Evolutionary conservation across 2,329 filamentous ascomycete genomes (phyloP).

Genomic region (Colletotrichum godetiae): DNA sequence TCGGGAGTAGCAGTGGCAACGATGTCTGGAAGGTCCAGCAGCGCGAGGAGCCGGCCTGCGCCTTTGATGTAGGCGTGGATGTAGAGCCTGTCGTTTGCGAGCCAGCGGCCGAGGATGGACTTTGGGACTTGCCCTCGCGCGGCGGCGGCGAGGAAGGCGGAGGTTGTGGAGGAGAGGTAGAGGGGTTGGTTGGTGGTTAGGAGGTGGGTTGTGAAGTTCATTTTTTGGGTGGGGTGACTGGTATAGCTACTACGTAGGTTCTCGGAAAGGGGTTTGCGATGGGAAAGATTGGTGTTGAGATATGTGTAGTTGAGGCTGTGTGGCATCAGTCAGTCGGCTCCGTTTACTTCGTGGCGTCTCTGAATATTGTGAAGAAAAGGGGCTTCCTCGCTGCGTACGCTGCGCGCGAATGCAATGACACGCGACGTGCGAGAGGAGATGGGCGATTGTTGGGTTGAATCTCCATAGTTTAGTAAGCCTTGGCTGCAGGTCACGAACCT

Average conservation of each 20-base stretch:
- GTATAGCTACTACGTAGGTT: too few relatives aligned
- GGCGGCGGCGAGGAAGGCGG: slow-evolving; percentile 73
- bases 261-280: too few relatives aligned
- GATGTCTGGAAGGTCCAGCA: slow-evolving; percentile 65
- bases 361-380: not conserved
- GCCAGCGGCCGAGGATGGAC: slow-evolving; percentile 70
- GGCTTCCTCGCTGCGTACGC: not conserved
- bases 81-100: slow-evolving; percentile 78
- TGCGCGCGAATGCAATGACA: not conserved
- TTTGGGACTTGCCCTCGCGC: slow-evolving; percentile 71
- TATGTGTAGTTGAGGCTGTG: not conserved
- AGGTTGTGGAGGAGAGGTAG: slow-evolving; percentile 70
- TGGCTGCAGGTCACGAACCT: slow-evolving; percentile 13
- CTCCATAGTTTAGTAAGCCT: slow-evolving; percentile 25
- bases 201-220: slow-evolving; percentile 65
- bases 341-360: not conserved
- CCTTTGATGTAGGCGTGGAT: slow-evolving; percentile 77
- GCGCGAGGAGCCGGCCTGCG: slow-evolving; percentile 71
- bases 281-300: not conserved
- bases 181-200: slow-evolving; percentile 57
- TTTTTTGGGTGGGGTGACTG: too few relatives aligned
- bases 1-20: slow-evolving; percentile 3
- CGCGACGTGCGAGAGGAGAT: not conserved
- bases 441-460: not conserved
- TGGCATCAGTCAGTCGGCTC: not conserved